These are phyloP conservation scores for Schizophyllum amplum DNA, from an alignment of 1,284 basidiomycete species.

Conservation along the genomic window DNA sequence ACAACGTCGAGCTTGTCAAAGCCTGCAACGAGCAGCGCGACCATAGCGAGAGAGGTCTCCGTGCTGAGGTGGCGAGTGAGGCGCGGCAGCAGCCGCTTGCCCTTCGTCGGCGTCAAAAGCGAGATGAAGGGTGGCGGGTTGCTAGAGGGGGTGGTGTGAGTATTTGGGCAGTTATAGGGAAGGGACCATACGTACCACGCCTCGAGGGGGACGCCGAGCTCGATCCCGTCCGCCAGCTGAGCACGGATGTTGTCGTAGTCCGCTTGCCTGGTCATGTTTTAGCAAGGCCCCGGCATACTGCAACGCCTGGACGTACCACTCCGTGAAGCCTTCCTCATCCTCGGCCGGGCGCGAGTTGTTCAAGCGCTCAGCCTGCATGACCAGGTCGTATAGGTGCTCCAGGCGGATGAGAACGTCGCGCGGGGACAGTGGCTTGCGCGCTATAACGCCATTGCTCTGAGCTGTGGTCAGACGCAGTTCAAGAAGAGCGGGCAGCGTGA, in stretches of 20 bases:
- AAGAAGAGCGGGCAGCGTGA: not conserved
- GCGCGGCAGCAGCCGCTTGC: slow-evolving; percentile 88
- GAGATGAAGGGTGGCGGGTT: slow-evolving; percentile 97
- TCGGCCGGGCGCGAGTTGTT: slow-evolving; percentile 50
- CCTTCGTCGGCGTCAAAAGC: slow-evolving; percentile 83
- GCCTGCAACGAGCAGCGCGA: slow-evolving; percentile 90
- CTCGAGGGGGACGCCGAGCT: slow-evolving; percentile 87
- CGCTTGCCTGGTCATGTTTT: slow-evolving; percentile 36
- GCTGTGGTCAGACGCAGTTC: not conserved
- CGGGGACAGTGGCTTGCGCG: slow-evolving; percentile 67
- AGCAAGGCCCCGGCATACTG: slow-evolving; percentile 4
- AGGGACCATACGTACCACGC: slow-evolving; percentile 47
- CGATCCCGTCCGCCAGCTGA: slow-evolving; percentile 74
- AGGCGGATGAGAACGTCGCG: slow-evolving; percentile 76
- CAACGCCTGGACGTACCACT: slow-evolving; percentile 41
- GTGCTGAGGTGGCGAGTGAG: slow-evolving; percentile 81
- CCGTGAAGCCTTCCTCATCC: slow-evolving; percentile 30
- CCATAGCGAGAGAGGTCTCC: slow-evolving; percentile 76
- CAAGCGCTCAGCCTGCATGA: slow-evolving; percentile 82
- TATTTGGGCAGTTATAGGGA: slow-evolving; percentile 4
- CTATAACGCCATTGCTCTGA: slow-evolving; percentile 21
- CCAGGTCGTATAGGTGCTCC: slow-evolving; percentile 83
- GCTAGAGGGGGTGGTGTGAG: slow-evolving; percentile 29
- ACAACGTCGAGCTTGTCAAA: slow-evolving; percentile 93
- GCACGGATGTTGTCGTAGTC: slow-evolving; percentile 60